Evolutionary conservation across 768 basidiomycete genomes (phyloP), one percentile per base, ranked within the genome.

Genomic region (Tulasnella sp.): DNA sequence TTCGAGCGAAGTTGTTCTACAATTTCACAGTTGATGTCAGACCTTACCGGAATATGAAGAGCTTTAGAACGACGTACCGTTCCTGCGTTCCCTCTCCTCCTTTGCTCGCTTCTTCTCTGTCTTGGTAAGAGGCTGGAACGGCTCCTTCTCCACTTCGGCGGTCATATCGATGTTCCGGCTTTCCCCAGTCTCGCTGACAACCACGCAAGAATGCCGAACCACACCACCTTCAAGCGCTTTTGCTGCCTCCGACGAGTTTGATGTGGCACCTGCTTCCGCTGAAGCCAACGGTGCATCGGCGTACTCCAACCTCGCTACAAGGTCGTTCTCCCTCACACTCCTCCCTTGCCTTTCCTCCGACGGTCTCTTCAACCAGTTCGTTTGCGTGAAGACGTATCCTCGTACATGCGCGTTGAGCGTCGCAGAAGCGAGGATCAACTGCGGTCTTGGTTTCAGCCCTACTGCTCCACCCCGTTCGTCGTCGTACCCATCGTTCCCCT

Each of bases 121-220:
- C 44, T 77, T 71, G 37, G n/a, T 48, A 5, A 72, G 40, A 13
- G 55, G 77, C 70, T 77, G 61, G 40, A 44, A 70, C 3, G 70
- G 37, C 16, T 75, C 37, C 42, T 74, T 74, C 70, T n/a, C 39
- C 74, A 61, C 74, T 71, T 42, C n/a, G 32, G 40, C 70, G 16
- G 40, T 51, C 77, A 77, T 77, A 26, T 77, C 77, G 70, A 77
- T 77, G 51, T 77, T 77, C 70, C 77, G 35, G n/a, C 37, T 40
- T 13, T 61, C 75, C 29, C 57, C 57, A 61, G 57, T 76, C 55
- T 44, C 67, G 51, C 32, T 29, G 3, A 76, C 75, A 35, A 76
- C 75, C 39, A 76, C 75, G 42, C 75, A 76, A 35, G 75, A 76
- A 61, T 76, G 75, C 26, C 55, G 16, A 29, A 76, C 75, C 26